Conservation (phyloP, 768 basidiomycete species). For the Ephemerocybe angulata region DNA sequence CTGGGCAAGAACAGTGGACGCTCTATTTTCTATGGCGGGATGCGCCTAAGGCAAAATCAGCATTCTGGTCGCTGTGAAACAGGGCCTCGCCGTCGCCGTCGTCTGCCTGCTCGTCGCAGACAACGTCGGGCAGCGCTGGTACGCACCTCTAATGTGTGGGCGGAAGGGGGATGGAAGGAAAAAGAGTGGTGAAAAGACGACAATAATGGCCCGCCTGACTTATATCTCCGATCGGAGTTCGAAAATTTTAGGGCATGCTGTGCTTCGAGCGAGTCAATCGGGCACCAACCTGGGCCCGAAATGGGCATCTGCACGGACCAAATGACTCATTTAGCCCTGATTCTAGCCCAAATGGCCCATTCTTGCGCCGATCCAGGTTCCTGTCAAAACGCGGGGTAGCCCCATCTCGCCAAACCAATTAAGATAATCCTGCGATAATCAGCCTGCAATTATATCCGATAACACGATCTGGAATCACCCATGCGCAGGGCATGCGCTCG, state of each 20-base stretch:
- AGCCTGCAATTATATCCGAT: neutral
- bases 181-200: constrained; percentile 32
- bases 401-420: neutral
- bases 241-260: constrained; percentile 31
- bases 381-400: neutral
- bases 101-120: neutral
- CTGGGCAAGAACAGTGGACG: constrained; percentile 57
- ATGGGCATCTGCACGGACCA: neutral
- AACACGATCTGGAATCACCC: neutral
- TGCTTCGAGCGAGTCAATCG: constrained; percentile 1
- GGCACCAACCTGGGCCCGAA: neutral
- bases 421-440: constrained; percentile 3
- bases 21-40: constrained; percentile 55
- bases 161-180: constrained; percentile 22
- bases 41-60: constrained; percentile 27
- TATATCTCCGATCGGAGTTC: constrained; percentile 38
- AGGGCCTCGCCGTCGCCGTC: constrained; percentile 8
- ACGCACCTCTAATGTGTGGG: constrained; percentile 35
- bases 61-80: no score
- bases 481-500: neutral
- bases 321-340: neutral
- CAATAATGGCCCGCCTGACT: constrained; percentile 25
- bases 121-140: neutral
- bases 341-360: neutral
- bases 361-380: neutral